Evolutionary conservation across 805 yeast species (phyloP), one percentile per base, ranked within the genome.

Genomic region (Priceomyces fermenticarens): DNA sequence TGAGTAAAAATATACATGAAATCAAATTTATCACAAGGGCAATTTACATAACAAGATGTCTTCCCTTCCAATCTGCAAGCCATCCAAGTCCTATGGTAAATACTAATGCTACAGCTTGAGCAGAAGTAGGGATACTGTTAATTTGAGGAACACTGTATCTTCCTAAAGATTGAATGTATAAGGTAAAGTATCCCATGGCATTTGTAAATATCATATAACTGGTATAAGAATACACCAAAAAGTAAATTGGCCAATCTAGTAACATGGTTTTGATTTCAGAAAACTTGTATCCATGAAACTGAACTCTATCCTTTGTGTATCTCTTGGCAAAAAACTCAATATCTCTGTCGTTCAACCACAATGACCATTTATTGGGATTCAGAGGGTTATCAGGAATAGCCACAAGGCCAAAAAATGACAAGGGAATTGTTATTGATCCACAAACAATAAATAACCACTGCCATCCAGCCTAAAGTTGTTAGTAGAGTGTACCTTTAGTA

Each of bases 371-470:
- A 32, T 45, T 35, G 17, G 44, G 42, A 35, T 68, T 64, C 14
- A 67, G 73, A 4, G 81, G 80, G 32, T 53, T 51, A 48, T 78
- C 81, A 7, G 84, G 84, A 53, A 79, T 74, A 39, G 70, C 70
- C 3, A 80, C 27, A 40, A 69, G 63, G 0, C 84, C 83, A 44
- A 70, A 75, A 3, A 78, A 27, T 3, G 75, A 70, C 39, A 78
- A 70, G 3, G 81, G 81, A 3, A 78, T 49, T 1, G 83, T 77
- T 35, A 78, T 65, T 31, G 75, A 50, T 44, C 75, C 77, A 57
- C 78, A 82, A 43, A 78, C 73, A 35, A 79, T 72, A 52, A 77
- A 79, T 7, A 78, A 72, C 83, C 83, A 78, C 53, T 78, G 65
- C 83, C 82, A 78, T 8, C 83, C 83, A 1, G 69, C 67, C 40